Conservation (phyloP, 2,329 filamentous ascomycete species). For the Penicillium sp. region DNA sequence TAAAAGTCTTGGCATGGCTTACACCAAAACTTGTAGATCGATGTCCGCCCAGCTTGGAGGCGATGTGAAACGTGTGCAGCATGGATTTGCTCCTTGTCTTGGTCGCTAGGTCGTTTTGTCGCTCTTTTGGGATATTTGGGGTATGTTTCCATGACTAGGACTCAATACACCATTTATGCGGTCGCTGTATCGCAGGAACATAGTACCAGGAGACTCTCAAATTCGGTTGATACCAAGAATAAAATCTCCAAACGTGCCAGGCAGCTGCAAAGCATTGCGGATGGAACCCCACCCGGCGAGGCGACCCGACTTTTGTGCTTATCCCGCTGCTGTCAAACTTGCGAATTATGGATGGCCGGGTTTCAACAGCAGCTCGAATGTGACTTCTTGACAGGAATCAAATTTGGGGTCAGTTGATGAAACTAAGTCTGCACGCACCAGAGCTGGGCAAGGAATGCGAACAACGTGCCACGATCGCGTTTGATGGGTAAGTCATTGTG, state of each 20-base stretch:
- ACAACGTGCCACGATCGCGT: neutral
- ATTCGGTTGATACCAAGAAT: neutral
- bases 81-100: constrained; percentile 46
- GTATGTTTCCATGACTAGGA: constrained; percentile 28
- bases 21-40: constrained; percentile 40
- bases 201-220: neutral
- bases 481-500: no score
- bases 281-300: neutral
- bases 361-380: neutral
- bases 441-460: constrained; percentile 1
- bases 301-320: neutral
- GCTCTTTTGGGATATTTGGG: constrained; percentile 39
- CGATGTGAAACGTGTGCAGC: constrained; percentile 48
- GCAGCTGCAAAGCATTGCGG: constrained; percentile 3
- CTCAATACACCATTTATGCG: constrained; percentile 13
- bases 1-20: constrained; percentile 41
- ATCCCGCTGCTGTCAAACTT: neutral
- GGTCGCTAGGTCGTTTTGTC: constrained; percentile 34
- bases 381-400: neutral
- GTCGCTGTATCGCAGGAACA: neutral
- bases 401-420: neutral
- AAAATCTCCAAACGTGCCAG: constrained; percentile 1
- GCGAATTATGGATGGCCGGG: neutral
- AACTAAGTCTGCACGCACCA: neutral
- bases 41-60: constrained; percentile 46